A percentile compares a stretch with the other conserved stretches of the same genome.
Evolutionary conservation across 225 moss, liverwort and hornwort species (phyloP).

Genomic region (Marchantia paleacea): DNA sequence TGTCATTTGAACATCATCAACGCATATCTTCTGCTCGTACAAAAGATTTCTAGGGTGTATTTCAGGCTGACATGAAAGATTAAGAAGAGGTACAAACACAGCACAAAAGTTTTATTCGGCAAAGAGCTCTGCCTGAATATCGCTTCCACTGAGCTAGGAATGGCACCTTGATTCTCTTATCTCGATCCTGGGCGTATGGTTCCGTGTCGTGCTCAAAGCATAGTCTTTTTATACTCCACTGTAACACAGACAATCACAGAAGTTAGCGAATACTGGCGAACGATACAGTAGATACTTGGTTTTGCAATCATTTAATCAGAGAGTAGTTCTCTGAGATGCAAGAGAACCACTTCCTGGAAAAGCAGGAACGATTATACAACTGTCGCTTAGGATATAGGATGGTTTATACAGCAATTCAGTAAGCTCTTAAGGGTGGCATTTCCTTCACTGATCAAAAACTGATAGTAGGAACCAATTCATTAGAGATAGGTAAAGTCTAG

Average conservation of each 20-base stretch:
- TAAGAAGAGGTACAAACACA: background rate
- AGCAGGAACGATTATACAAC: too few relatives aligned
- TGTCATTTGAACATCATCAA: background rate
- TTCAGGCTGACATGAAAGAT: background rate
- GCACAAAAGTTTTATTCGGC: background rate
- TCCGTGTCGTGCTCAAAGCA: slow-evolving; percentile 92
- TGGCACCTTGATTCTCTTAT: slow-evolving; percentile 68
- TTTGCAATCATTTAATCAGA: too few relatives aligned
- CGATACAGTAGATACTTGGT: too few relatives aligned
- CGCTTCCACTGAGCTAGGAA: background rate
- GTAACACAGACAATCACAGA: slow-evolving; percentile 6
- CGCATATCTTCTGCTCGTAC: background rate
- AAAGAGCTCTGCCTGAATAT: background rate
- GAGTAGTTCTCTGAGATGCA: too few relatives aligned
- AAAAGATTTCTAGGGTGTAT: background rate
- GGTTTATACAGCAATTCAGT: too few relatives aligned
- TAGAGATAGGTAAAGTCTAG: background rate
- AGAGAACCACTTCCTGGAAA: too few relatives aligned
- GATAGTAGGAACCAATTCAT: too few relatives aligned
- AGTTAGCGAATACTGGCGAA: too few relatives aligned
- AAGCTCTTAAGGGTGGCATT: too few relatives aligned
- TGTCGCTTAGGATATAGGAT: too few relatives aligned
- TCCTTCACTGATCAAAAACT: too few relatives aligned
- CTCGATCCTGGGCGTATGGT: slow-evolving; percentile 81
- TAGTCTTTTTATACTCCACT: slow-evolving; percentile 87